Evolutionary conservation across 192 early-diverging fungal genomes (phyloP), one percentile per base, ranked within the genome.

Genomic region (Chytriomyces sp.): DNA sequence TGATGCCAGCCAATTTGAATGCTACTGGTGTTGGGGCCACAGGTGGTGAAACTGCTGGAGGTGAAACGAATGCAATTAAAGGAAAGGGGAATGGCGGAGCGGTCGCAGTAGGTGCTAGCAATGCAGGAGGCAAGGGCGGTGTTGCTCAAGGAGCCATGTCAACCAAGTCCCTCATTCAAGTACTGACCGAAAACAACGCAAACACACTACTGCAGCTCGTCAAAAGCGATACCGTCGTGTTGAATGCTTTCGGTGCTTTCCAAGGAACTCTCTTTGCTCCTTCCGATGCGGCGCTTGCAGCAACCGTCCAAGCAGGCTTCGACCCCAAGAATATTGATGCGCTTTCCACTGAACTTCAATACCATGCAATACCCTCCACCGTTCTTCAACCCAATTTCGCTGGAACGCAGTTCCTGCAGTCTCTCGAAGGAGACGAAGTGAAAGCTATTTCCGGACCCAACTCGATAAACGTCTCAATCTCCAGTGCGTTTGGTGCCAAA

Each of bases 1-100:
- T 85, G 37, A 39, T 85, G 37, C 80, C 78, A 22, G 44, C 44
- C 44, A 59, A 57, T 40, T 33, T 76, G 32, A 52, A 34, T 44
- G 26, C 44, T 63, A 25, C 59, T 25, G 31, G 44, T 19, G 60
- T 33, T 30, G 25, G 14, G 7, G 26, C 37, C 17, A 14, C 22
- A n/a, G 44, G 44, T 49, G 44, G 44, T 14, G 22, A n/a, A 22
- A 22, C 14, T 14, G 17, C 44, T n/a, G 44, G 17, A 3, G 14
- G 17, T 2, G 44, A 49, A 3, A 22, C 22, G 14, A 49, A 14
- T 49, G 2, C 44, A 14, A 49, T 49, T 14, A 49, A 49, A 49
- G 44, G 44, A 49, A 49, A 14, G 22, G 17, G 14, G 2, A 49
- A 22, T n/a, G 44, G 14, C 2, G 44, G 44, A 3, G 22, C 14